A percentile compares a stretch with the other conserved stretches of the same genome.
phyloP scores from a whole-genome alignment of 495 filamentous ascomycete genomes.

The Rhizodiscina lignyota region DNA sequence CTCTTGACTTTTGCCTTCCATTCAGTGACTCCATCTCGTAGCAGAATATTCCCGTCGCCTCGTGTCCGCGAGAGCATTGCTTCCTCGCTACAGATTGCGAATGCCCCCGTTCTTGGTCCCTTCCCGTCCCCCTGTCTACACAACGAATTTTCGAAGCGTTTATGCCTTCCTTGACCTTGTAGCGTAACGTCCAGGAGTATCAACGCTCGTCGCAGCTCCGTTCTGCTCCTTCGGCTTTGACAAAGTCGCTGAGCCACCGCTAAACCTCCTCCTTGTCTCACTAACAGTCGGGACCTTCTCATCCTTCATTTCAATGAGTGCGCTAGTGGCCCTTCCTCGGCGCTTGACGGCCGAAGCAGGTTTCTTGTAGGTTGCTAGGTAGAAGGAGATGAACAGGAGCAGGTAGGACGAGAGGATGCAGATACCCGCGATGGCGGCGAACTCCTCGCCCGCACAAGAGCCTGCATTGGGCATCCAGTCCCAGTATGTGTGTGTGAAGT shows the following conservation, averaged over 20 bases:
- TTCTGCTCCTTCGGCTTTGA: conserved; percentile 1
- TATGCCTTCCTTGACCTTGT: conserved; percentile 15
- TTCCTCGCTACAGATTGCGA: too few species aligned
- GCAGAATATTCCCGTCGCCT: too few species aligned
- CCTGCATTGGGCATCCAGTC: conserved; percentile 65
- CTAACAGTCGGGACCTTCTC: conserved; percentile 25
- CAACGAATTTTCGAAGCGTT: not conserved
- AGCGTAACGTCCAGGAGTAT: conserved; percentile 7
- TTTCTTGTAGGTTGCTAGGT: conserved; percentile 93
- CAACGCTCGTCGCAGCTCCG: not conserved
- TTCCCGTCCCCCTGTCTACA: too few species aligned
- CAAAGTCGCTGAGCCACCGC: conserved; percentile 6
- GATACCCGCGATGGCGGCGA: conserved; percentile 86
- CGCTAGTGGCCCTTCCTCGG: conserved; percentile 19
- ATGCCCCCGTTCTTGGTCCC: too few species aligned
- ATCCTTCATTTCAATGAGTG: conserved; percentile 28
- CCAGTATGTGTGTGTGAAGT: conserved; percentile 74
- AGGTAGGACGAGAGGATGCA: conserved; percentile 86
- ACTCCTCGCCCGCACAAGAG: conserved; percentile 89
- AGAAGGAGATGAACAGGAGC: conserved; percentile 97
- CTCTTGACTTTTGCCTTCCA: too few species aligned
- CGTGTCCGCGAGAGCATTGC: too few species aligned
- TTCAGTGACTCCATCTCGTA: too few species aligned
- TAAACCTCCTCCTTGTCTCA: conserved; percentile 19
- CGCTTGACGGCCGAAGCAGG: conserved; percentile 17